Evolutionary conservation across 176 grass and related monocot species (phyloP).

Genomic region (Themeda triandra): DNA sequence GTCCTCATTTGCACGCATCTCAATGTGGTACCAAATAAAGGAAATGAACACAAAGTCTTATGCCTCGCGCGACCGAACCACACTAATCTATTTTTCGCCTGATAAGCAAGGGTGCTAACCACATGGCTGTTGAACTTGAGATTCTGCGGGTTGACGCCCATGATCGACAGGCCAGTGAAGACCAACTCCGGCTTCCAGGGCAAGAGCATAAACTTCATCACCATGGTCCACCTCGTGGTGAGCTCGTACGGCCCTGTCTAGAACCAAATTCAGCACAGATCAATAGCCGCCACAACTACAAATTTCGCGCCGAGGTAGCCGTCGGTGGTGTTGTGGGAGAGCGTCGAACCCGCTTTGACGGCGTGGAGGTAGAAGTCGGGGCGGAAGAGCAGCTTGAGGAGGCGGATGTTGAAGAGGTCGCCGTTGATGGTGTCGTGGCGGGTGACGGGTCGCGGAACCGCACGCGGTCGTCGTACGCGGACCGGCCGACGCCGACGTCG

Average conservation of each 20-base stretch:
- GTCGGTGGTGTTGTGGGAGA: neutral
- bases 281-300: neutral
- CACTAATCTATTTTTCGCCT: too few species aligned
- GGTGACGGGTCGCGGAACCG: conserved; percentile 90
- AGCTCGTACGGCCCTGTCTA: conserved; percentile 93
- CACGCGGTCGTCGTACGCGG: conserved; percentile 76
- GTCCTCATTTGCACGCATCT: too few species aligned
- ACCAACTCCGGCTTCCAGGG: too few species aligned
- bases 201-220: too few species aligned
- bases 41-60: too few species aligned
- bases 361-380: conserved; percentile 72
- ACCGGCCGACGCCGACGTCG: conserved; percentile 80
- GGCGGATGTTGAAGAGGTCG: conserved; percentile 80
- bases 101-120: too few species aligned
- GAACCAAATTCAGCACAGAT: conserved; percentile 30
- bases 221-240: conserved; percentile 86
- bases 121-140: too few species aligned
- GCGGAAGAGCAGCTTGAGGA: conserved; percentile 74
- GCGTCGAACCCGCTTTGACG: conserved; percentile 66
- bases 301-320: neutral
- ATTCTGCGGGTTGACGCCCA: too few species aligned
- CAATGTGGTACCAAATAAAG: too few species aligned
- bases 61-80: too few species aligned
- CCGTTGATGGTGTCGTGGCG: conserved; percentile 82
- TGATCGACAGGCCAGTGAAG: too few species aligned